phyloP scores from a whole-genome alignment of 202 grass and related monocot species.

The Hordeum pubiflorum region DNA sequence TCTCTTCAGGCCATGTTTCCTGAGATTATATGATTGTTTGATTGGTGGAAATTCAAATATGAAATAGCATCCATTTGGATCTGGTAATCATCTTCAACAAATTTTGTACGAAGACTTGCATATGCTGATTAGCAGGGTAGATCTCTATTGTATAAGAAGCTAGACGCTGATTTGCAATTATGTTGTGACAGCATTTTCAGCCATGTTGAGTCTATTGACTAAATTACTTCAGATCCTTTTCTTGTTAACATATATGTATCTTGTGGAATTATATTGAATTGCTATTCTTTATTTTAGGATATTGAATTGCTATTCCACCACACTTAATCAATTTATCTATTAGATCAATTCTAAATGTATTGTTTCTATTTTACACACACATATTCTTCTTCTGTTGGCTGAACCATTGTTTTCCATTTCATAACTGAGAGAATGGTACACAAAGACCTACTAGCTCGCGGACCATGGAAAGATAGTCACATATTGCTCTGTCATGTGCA shows the following conservation, averaged over 20 bases:
- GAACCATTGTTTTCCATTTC: neutral
- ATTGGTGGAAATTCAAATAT: neutral
- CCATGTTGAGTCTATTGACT: neutral
- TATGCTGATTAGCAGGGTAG: neutral
- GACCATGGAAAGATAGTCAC: neutral
- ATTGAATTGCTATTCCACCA: neutral
- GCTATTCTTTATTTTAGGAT: neutral
- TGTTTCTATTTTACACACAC: neutral
- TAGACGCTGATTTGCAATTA: neutral
- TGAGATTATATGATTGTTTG: neutral
- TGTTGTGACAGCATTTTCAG: neutral
- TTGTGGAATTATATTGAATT: neutral
- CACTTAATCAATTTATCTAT: neutral
- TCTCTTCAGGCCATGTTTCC: neutral
- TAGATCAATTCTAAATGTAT: neutral
- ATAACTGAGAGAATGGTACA: neutral
- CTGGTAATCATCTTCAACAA: neutral
- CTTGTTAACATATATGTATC: neutral
- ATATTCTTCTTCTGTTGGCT: neutral
- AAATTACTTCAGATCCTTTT: neutral
- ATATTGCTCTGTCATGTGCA: neutral
- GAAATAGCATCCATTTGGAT: neutral
- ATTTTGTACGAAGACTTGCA: neutral
- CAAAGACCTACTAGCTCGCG: conserved; percentile 4
- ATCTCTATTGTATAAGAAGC: neutral